A percentile compares a stretch with the other conserved stretches of the same genome.
Evolutionary conservation across 306 rosid species (phyloP).

Genomic region (Adenanthera pavonina): DNA sequence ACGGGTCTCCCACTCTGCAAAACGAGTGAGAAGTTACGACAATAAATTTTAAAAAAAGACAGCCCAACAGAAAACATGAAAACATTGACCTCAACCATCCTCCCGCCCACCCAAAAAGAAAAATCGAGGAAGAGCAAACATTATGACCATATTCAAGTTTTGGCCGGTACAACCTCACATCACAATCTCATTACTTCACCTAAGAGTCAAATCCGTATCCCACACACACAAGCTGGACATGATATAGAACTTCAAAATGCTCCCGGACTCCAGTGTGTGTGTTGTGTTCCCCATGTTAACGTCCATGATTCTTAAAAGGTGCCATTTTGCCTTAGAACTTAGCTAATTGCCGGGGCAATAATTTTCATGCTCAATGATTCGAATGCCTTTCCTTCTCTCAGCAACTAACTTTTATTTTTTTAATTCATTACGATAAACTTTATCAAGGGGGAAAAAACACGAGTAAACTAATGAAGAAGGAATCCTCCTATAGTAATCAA

Average conservation of each 20-base stretch:
- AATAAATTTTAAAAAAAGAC: not conserved
- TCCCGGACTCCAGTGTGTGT: not conserved
- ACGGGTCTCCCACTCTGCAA: constrained; percentile 96
- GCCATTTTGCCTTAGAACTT: not conserved
- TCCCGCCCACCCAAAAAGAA: constrained; percentile 7
- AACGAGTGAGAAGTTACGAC: constrained; percentile 6
- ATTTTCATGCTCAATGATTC: not conserved
- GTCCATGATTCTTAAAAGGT: not conserved
- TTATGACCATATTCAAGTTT: constrained; percentile 10
- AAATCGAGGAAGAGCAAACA: constrained; percentile 17
- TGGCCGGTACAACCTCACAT: not conserved
- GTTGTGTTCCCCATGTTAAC: not conserved
- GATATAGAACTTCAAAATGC: not conserved
- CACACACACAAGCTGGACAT: not conserved
- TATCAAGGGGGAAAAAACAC: not conserved
- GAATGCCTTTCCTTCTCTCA: not conserved
- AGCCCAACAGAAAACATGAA: constrained; percentile 8
- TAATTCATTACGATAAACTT: not conserved
- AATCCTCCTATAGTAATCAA: not conserved
- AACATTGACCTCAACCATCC: not conserved
- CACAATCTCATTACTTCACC: not conserved
- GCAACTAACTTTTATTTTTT: not conserved
- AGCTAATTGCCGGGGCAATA: not conserved
- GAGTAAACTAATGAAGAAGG: not conserved
- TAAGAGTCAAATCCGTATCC: not conserved